A percentile compares a stretch with the other conserved stretches of the same genome.
These are phyloP conservation scores for Aegilops sharonensis DNA, from an alignment of 176 grass and related monocot genomes.

Conservation along the genomic window DNA sequence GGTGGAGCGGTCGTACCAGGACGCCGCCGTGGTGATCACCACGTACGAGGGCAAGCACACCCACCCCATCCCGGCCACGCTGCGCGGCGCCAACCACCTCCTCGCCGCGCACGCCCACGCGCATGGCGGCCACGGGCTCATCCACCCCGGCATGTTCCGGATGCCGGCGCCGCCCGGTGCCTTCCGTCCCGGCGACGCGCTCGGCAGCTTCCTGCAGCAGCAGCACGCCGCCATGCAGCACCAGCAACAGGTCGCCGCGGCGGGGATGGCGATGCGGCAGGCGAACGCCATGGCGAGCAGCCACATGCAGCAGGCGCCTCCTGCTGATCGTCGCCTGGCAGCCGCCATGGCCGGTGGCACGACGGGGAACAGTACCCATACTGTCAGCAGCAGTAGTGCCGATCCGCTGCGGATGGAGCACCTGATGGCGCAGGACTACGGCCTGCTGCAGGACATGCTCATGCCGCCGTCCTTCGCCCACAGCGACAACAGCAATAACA, in stretches of 20 bases:
- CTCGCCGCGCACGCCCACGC: conserved; percentile 33
- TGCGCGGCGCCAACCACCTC: conserved; percentile 59
- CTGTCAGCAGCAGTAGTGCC: not conserved
- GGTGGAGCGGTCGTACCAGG: conserved; percentile 86
- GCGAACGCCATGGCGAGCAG: conserved; percentile 11
- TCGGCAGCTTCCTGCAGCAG: conserved; percentile 21
- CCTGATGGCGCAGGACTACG: conserved; percentile 66
- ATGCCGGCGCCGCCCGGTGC: not conserved
- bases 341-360: conserved; percentile 5
- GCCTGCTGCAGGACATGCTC: conserved; percentile 82
- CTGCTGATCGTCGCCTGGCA: too few species aligned
- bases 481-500: conserved; percentile 11
- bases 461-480: conserved; percentile 54
- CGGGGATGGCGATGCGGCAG: not conserved
- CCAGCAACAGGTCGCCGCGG: not conserved
- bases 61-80: conserved; percentile 69
- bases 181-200: conserved; percentile 13
- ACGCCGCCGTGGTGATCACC: conserved; percentile 80
- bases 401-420: conserved; percentile 49
- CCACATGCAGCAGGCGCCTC: not conserved
- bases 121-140: not conserved
- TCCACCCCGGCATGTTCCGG: conserved; percentile 23
- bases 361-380: not conserved
- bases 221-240: conserved; percentile 25
- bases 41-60: conserved; percentile 95